phyloP scores from a whole-genome alignment of 306 rosid genomes.

The Quercus cerris region DNA sequence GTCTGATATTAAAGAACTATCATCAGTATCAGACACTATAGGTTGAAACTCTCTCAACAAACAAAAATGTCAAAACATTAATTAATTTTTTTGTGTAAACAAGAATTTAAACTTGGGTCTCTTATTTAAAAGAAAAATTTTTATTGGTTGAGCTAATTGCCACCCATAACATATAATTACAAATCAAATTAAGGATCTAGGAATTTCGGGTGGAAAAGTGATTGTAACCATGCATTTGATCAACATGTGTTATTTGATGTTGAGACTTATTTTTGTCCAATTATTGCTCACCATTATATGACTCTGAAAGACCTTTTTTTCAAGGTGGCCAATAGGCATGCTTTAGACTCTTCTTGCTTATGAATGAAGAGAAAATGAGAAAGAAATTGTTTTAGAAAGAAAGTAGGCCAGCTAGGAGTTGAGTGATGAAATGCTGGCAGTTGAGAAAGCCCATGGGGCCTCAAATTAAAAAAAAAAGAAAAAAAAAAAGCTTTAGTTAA shows the following conservation, averaged over 20 bases:
- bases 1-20: no score
- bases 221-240: neutral
- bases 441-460: constrained; percentile 10
- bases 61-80: no score
- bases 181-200: neutral
- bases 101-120: no score
- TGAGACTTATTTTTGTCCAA: no score
- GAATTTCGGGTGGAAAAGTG: neutral
- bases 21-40: no score
- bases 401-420: constrained; percentile 29
- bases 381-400: constrained; percentile 7
- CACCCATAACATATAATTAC: neutral
- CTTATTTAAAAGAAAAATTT: no score
- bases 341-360: neutral
- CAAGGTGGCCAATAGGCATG: neutral
- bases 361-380: constrained; percentile 1
- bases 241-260: no score
- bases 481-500: neutral
- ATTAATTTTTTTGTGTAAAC: no score
- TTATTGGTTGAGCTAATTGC: no score
- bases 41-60: no score
- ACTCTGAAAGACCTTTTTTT: neutral
- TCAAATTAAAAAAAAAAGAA: neutral
- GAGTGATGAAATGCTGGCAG: constrained; percentile 28
- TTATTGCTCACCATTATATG: neutral